These are phyloP conservation scores for Pistacia atlantica DNA, from an alignment of 345 rosid genomes.

Conservation along the genomic window DNA sequence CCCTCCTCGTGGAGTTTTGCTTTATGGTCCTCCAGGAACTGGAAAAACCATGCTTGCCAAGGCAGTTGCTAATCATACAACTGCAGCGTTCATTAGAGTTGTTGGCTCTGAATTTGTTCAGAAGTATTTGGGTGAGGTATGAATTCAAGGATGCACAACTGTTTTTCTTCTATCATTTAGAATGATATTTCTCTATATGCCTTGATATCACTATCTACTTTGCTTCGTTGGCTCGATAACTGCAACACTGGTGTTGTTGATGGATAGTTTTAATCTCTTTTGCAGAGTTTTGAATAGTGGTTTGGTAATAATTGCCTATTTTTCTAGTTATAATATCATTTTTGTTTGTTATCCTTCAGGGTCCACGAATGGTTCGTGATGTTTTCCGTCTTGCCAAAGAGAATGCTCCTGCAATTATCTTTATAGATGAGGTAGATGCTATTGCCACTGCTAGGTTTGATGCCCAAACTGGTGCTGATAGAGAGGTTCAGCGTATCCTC, in stretches of 20 bases:
- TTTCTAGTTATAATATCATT: background rate
- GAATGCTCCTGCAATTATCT: conserved; percentile 98
- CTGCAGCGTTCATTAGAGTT: conserved; percentile 97
- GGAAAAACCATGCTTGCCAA: conserved; percentile 99
- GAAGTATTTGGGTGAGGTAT: conserved; percentile 96
- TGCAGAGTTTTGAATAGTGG: background rate
- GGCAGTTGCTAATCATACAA: conserved; percentile 97
- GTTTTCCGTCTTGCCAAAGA: conserved; percentile 98
- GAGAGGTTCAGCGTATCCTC: conserved; percentile 95
- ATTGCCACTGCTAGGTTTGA: conserved; percentile 99
- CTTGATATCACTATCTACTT: background rate
- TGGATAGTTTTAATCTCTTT: background rate
- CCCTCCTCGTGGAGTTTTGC: conserved; percentile 97
- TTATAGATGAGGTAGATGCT: conserved; percentile 97
- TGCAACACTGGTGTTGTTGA: background rate
- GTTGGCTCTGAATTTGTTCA: conserved; percentile 99
- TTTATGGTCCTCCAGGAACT: conserved; percentile 98
- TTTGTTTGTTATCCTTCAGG: conserved; percentile 46
- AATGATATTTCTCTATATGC: background rate
- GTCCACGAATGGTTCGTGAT: conserved; percentile 99
- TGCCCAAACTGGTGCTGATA: conserved; percentile 99
- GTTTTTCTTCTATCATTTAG: background rate
- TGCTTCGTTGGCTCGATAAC: background rate
- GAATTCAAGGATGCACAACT: background rate
- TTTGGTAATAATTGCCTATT: conserved; percentile 4